Conservation (phyloP, 371 early-diverging fungal species). For the Mucor indicus region DNA sequence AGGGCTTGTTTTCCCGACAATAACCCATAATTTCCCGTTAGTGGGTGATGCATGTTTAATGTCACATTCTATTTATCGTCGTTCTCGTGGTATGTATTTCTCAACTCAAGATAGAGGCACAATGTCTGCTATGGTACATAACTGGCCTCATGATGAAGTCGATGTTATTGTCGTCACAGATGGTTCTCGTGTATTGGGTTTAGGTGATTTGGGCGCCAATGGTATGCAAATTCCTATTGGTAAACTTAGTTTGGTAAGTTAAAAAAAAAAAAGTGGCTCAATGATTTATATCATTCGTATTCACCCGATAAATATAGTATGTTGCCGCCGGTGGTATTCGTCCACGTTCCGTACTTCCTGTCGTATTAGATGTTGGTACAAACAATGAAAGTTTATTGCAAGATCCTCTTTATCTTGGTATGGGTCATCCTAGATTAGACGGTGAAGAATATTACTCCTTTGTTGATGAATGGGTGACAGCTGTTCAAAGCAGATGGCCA, state of each 20-base stretch:
- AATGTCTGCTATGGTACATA: conserved; percentile 60
- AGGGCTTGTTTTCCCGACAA: neutral
- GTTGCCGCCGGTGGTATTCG: conserved; percentile 67
- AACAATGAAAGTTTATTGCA: conserved; percentile 59
- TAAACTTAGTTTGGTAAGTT: conserved; percentile 57
- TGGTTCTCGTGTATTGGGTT: conserved; percentile 64
- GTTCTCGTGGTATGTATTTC: conserved; percentile 66
- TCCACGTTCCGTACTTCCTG: conserved; percentile 62
- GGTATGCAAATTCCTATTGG: conserved; percentile 70
- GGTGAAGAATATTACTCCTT: conserved; percentile 62
- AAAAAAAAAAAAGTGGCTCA: neutral
- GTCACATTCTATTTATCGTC: conserved; percentile 64
- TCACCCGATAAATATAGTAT: no score
- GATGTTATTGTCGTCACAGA: conserved; percentile 71
- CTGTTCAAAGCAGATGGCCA: conserved; percentile 59
- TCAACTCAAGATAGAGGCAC: conserved; percentile 56
- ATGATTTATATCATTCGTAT: no score
- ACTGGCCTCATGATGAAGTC: conserved; percentile 58
- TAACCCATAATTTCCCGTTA: conserved; percentile 22
- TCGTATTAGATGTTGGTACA: conserved; percentile 66
- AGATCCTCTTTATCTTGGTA: conserved; percentile 65
- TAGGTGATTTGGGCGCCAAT: conserved; percentile 69
- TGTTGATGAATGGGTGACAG: conserved; percentile 67
- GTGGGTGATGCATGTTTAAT: conserved; percentile 49
- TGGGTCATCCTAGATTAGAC: conserved; percentile 60